These are phyloP conservation scores for Globisporangium splendens DNA, from an alignment of 352 stramenopile genomes.

Conservation along the genomic window DNA sequence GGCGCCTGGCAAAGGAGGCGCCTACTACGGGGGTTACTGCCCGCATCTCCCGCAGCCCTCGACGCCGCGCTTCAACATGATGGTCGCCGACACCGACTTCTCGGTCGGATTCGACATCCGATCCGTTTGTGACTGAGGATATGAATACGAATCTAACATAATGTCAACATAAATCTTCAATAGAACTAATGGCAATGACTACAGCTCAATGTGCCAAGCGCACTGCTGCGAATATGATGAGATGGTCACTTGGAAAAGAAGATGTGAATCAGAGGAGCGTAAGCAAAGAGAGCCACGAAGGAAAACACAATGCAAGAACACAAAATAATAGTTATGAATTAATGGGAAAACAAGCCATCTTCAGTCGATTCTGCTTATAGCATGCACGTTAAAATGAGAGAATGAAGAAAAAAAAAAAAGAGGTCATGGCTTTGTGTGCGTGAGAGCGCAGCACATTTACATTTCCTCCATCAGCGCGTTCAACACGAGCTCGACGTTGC, in stretches of 20 bases:
- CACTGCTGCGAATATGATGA: no score
- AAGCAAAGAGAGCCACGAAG: no score
- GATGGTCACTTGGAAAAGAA: no score
- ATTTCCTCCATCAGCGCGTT: conserved; percentile 82
- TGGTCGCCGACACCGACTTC: conserved; percentile 37
- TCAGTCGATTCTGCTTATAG: conserved; percentile 6
- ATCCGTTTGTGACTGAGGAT: conserved; percentile 34
- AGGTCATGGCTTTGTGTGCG: background rate
- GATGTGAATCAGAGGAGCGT: no score
- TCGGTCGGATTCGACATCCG: conserved; percentile 77
- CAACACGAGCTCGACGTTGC: conserved; percentile 78
- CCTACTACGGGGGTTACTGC: conserved; percentile 15
- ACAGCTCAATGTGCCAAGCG: no score
- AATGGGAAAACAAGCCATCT: conserved; percentile 5
- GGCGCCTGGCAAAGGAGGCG: conserved; percentile 1
- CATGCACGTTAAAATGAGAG: background rate
- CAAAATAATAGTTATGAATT: conserved; percentile 11
- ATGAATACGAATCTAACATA: no score
- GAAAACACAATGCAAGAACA: background rate
- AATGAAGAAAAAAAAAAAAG: conserved; percentile 6
- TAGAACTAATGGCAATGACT: no score
- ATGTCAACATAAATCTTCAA: no score
- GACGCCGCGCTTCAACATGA: conserved; percentile 16
- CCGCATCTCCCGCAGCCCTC: conserved; percentile 23
- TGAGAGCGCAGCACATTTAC: conserved; percentile 23